phyloP scores from a whole-genome alignment of 495 filamentous ascomycete species.

The Astrothelium macrocarpum region DNA sequence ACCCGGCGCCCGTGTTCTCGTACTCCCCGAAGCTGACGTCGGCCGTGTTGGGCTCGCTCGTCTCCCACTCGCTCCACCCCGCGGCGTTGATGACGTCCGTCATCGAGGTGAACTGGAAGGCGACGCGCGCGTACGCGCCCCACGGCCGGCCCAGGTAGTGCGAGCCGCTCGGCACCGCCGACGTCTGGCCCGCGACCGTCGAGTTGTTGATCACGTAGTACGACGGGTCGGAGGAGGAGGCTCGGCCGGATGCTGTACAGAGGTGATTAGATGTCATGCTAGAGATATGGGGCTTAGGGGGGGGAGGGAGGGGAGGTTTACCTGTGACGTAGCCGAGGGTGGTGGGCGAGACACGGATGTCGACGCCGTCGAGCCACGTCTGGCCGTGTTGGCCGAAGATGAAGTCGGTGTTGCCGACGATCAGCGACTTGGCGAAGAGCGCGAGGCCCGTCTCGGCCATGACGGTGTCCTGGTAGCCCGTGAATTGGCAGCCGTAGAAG shows the following conservation, averaged over 20 bases:
- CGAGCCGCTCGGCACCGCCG: slow-evolving; percentile 39
- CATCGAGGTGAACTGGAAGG: slow-evolving; percentile 50
- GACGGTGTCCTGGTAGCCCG: slow-evolving; percentile 54
- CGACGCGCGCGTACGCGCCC: slow-evolving; percentile 49
- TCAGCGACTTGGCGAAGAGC: slow-evolving; percentile 45
- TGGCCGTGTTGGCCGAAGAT: slow-evolving; percentile 54
- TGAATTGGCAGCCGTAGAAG: slow-evolving; percentile 49
- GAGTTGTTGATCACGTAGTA: slow-evolving; percentile 58
- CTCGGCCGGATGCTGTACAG: slow-evolving; percentile 47
- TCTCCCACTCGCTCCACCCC: slow-evolving; percentile 53
- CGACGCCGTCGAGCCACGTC: slow-evolving; percentile 52
- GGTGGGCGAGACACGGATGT: slow-evolving; percentile 44
- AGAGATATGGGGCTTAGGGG: background rate
- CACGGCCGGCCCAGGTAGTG: slow-evolving; percentile 61
- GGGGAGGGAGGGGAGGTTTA: background rate
- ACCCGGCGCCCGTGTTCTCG: slow-evolving; percentile 47
- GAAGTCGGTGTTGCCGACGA: slow-evolving; percentile 56
- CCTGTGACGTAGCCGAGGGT: slow-evolving; percentile 41
- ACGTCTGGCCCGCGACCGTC: slow-evolving; percentile 38
- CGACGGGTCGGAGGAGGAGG: slow-evolving; percentile 38
- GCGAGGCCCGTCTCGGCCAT: slow-evolving; percentile 49
- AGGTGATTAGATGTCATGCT: background rate
- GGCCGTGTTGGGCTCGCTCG: slow-evolving; percentile 38
- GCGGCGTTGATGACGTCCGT: slow-evolving; percentile 48
- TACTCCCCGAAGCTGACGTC: slow-evolving; percentile 52